Evolutionary conservation across 192 early-diverging fungal genomes (phyloP).

Genomic region (Diversispora epigaea): DNA sequence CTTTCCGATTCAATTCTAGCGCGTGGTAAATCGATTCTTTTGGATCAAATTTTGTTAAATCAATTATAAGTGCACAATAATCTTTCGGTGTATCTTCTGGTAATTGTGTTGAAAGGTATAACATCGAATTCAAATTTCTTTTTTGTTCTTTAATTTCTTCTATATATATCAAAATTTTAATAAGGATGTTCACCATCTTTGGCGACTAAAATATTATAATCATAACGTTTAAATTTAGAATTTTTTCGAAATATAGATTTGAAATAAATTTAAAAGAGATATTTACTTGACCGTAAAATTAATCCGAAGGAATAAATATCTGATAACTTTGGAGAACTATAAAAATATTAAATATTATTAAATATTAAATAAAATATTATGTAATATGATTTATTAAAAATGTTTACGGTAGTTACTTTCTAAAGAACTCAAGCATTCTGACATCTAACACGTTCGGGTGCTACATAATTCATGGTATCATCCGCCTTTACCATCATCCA

Average conservation of each 20-base stretch:
- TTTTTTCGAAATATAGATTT: neutral
- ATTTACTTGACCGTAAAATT: constrained; percentile 29
- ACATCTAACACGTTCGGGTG: constrained; percentile 19
- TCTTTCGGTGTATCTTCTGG: neutral
- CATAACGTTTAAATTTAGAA: neutral
- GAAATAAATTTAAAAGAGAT: neutral
- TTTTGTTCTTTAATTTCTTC: constrained; percentile 28
- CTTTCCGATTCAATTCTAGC: constrained; percentile 22
- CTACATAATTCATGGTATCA: constrained; percentile 28
- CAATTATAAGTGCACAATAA: constrained; percentile 3
- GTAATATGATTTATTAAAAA: neutral
- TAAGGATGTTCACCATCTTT: constrained; percentile 23
- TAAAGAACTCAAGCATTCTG: constrained; percentile 20
- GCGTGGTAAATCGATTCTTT: neutral
- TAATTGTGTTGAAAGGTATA: neutral
- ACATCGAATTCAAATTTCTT: neutral
- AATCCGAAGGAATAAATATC: constrained; percentile 29
- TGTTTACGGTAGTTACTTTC: neutral
- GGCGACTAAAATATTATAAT: constrained; percentile 11
- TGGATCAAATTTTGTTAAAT: constrained; percentile 18
- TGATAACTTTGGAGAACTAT: constrained; percentile 22
- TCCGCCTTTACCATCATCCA: constrained; percentile 27
- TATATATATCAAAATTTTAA: constrained; percentile 2
- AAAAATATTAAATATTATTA: neutral
- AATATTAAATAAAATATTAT: neutral